Evolutionary conservation across 2,329 filamentous ascomycete species (phyloP), one percentile per base, ranked within the genome.

Genomic region (Neofusicoccum parvum): DNA sequence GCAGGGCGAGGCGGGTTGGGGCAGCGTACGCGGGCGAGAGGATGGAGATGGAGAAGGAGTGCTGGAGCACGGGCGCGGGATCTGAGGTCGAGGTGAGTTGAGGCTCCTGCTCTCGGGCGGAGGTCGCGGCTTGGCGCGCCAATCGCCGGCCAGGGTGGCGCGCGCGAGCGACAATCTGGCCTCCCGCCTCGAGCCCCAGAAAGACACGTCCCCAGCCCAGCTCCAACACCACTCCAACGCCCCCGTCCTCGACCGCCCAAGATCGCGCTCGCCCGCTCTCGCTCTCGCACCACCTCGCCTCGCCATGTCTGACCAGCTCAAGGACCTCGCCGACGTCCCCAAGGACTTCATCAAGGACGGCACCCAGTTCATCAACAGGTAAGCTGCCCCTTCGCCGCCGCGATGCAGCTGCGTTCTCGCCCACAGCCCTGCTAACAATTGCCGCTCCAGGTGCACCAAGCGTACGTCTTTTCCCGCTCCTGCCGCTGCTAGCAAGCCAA

Each of bases 241-340:
- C 32, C 27, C 49, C 14, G 10, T 23, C 12, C 37, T 39, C 7
- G 7, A 34, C 32, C 7, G 20, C 43, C n/a, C 36, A 12, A 43
- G 43, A 15, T 9, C 49, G 14, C 39, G 20, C 34, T 3, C 32
- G 10, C 43, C 51, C 11, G 9, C n/a, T 43, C 39, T 36, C 23
- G 37, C 43, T 14, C 7, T 17, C n/a, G 12, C 37, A 12, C 17
- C 45, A 34, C 45, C 77, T 7, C 27, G 27, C 27, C 27, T 32
- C 27, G 80, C 72, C 75, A 88, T 88, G 86, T 84, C 87, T 78
- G 89, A 90, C 76, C 85, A 89, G 77, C 78, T 91, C 72, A 87
- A 90, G 78, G 88, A 91, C 75, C 81, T 92, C 73, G 85, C 90
- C 75, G 89, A 92, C 67, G 74, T 78, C 69, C 76, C 76, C 67